Conservation (phyloP, 257 asterid genomes). For the Solanum pinnatisectum region DNA sequence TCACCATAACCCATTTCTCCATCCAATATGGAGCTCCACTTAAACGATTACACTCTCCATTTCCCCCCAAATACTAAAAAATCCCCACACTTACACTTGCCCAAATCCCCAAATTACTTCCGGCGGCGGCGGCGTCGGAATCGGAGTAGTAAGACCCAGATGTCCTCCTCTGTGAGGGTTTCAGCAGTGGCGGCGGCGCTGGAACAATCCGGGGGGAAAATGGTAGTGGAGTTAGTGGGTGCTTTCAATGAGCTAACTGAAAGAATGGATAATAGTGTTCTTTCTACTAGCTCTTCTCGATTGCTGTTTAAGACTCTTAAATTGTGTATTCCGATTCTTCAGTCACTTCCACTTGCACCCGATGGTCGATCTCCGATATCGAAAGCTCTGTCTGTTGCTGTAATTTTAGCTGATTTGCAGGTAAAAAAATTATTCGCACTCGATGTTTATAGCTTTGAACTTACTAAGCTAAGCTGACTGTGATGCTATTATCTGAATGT, state of each 20-base stretch:
- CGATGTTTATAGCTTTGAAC: not conserved
- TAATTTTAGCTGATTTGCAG: slow-evolving; percentile 85
- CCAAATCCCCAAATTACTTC: not conserved
- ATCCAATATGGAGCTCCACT: not conserved
- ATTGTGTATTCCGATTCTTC: slow-evolving; percentile 72
- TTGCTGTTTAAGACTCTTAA: slow-evolving; percentile 74
- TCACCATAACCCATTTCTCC: not conserved
- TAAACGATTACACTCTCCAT: not conserved
- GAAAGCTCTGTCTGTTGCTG: slow-evolving; percentile 67
- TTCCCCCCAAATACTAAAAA: not conserved
- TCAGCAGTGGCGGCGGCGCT: not conserved
- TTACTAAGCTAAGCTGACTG: not conserved
- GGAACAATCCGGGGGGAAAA: slow-evolving; percentile 94
- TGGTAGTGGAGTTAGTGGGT: slow-evolving; percentile 87
- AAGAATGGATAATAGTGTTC: slow-evolving; percentile 40
- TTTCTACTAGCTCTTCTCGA: slow-evolving; percentile 53
- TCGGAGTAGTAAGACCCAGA: not conserved
- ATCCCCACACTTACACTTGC: not conserved
- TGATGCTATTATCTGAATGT: not conserved
- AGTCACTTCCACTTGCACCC: slow-evolving; percentile 47
- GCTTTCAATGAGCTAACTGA: slow-evolving; percentile 82
- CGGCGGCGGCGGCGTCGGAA: not conserved
- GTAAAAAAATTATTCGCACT: slow-evolving; percentile 9
- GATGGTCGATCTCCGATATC: slow-evolving; percentile 77
- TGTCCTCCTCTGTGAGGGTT: not conserved